These are phyloP conservation scores for Brassica juncea DNA, from an alignment of 345 rosid species.

Conservation along the genomic window DNA sequence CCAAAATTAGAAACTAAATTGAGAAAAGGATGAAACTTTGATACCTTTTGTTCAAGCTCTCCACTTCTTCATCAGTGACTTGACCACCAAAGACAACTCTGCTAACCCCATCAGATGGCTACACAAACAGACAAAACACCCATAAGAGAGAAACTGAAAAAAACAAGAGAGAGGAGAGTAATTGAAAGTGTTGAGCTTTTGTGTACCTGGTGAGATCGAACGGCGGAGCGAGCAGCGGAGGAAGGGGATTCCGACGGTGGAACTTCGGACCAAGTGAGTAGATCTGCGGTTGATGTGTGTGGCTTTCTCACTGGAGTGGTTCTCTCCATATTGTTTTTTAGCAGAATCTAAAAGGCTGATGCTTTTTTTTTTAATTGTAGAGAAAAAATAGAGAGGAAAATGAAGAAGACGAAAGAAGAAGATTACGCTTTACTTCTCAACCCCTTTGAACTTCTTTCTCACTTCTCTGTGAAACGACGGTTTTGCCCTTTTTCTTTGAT, in stretches of 20 bases:
- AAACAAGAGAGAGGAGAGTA: neutral
- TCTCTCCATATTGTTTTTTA: constrained; percentile 56
- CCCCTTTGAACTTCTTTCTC: constrained; percentile 12
- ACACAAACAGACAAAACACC: neutral
- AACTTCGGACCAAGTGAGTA: constrained; percentile 78
- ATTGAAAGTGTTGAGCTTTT: neutral
- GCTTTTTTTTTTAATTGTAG: neutral
- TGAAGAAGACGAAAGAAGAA: constrained; percentile 10
- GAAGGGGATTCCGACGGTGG: constrained; percentile 55
- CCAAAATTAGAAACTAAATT: constrained; percentile 14
- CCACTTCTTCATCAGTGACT: constrained; percentile 89
- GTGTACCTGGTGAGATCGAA: constrained; percentile 70
- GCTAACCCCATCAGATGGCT: constrained; percentile 97
- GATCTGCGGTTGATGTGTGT: constrained; percentile 84
- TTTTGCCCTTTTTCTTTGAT: constrained; percentile 20
- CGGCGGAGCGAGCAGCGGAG: constrained; percentile 60
- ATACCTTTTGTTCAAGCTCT: constrained; percentile 83
- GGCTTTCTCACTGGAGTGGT: constrained; percentile 76
- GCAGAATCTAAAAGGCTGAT: neutral
- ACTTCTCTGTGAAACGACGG: constrained; percentile 15
- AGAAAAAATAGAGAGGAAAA: neutral
- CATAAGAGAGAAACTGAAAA: neutral
- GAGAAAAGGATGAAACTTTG: constrained; percentile 32
- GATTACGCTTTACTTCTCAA: constrained; percentile 2
- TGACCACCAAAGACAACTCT: constrained; percentile 98